Evolutionary conservation across 2,329 filamentous ascomycete genomes (phyloP).

Genomic region (Aspergillus sp.): DNA sequence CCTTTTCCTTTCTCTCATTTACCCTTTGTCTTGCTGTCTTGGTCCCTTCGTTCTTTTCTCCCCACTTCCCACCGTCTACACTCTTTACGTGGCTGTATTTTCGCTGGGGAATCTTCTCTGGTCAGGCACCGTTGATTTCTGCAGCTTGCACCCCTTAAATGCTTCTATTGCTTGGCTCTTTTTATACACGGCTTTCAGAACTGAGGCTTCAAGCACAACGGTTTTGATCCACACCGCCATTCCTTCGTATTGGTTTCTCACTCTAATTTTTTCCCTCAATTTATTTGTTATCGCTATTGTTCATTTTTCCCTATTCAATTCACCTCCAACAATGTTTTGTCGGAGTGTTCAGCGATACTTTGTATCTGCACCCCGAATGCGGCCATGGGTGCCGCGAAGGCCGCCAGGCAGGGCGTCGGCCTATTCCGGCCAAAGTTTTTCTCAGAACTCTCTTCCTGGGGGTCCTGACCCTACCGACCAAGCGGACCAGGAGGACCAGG

Average conservation of each 20-base stretch:
- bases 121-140: constrained; percentile 2
- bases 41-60: constrained; percentile 8
- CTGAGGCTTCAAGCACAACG: background rate
- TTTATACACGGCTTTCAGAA: background rate
- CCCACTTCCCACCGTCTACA: constrained; percentile 15
- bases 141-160: constrained; percentile 6
- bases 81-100: constrained; percentile 15
- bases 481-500: constrained; percentile 30
- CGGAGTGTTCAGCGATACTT: constrained; percentile 25
- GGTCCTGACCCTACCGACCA: constrained; percentile 31
- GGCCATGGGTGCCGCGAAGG: constrained; percentile 15
- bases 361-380: constrained; percentile 19
- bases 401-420: constrained; percentile 13
- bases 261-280: background rate
- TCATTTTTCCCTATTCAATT: background rate
- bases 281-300: background rate
- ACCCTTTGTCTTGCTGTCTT: constrained; percentile 3
- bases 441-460: constrained; percentile 22
- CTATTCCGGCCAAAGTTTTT: constrained; percentile 24
- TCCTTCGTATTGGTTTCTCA: background rate
- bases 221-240: background rate
- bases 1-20: constrained; percentile 5
- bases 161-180: background rate
- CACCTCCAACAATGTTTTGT: constrained; percentile 19
- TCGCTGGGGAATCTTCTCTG: constrained; percentile 7